phyloP scores from a whole-genome alignment of 108 stramenopile species.

The Fragilaria radians region DNA sequence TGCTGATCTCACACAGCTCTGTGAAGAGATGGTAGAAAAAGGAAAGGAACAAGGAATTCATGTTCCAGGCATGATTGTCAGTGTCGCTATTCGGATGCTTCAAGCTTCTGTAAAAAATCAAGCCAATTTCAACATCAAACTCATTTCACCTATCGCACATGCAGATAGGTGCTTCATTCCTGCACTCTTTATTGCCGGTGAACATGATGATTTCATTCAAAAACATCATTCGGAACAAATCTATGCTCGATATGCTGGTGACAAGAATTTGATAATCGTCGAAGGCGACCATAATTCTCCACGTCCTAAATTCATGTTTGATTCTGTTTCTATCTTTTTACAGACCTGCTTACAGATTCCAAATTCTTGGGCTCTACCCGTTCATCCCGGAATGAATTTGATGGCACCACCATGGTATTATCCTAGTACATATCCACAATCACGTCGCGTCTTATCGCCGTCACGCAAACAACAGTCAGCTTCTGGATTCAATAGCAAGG shows the following conservation, averaged over 20 bases:
- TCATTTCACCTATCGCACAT: constrained; percentile 84
- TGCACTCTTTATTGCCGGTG: constrained; percentile 90
- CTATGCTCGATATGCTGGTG: constrained; percentile 90
- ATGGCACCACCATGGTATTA: constrained; percentile 81
- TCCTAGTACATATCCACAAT: constrained; percentile 14
- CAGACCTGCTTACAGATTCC: constrained; percentile 84
- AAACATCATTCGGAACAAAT: constrained; percentile 78
- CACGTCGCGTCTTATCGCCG: neutral
- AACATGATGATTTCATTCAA: constrained; percentile 93
- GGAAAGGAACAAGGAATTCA: constrained; percentile 84
- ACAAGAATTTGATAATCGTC: constrained; percentile 94
- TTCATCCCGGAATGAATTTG: constrained; percentile 77
- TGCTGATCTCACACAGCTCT: constrained; percentile 85
- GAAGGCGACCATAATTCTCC: constrained; percentile 97
- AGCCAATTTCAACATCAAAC: constrained; percentile 87
- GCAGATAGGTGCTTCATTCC: constrained; percentile 93
- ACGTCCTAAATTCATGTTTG: constrained; percentile 94
- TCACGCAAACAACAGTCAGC: constrained; percentile 4
- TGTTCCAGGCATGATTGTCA: constrained; percentile 70
- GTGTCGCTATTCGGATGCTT: constrained; percentile 81
- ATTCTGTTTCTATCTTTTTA: constrained; percentile 91
- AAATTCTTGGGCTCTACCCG: constrained; percentile 60
- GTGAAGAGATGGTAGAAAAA: constrained; percentile 96
- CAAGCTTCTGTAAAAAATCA: constrained; percentile 78
- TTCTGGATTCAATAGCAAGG: constrained; percentile 51